Conservation (phyloP, 2,329 filamentous ascomycete species). For the Aschersonia sp. region DNA sequence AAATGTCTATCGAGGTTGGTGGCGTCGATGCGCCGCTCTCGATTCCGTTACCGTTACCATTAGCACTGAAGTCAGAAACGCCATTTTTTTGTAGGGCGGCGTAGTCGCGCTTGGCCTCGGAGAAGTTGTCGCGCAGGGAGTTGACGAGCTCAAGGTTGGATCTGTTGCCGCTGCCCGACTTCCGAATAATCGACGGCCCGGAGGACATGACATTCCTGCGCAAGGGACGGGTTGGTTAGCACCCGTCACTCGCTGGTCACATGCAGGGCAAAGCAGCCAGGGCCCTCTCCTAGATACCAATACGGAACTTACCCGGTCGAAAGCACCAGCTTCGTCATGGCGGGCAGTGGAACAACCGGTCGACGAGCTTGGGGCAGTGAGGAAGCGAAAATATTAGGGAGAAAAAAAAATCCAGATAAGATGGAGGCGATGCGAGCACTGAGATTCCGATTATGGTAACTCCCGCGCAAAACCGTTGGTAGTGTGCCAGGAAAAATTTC, state of each 20-base stretch:
- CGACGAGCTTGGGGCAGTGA: background rate
- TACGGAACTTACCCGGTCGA: conserved; percentile 61
- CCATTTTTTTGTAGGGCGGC: conserved; percentile 15
- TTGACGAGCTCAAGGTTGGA: conserved; percentile 90
- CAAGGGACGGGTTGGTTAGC: background rate
- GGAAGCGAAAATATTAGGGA: too few relatives aligned
- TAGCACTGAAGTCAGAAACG: conserved; percentile 11
- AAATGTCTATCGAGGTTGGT: conserved; percentile 28
- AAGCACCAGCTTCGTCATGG: conserved; percentile 65
- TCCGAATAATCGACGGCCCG: conserved; percentile 71
- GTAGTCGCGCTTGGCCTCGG: conserved; percentile 54
- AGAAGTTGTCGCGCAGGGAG: conserved; percentile 72
- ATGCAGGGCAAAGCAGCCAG: conserved; percentile 2
- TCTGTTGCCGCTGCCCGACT: conserved; percentile 53
- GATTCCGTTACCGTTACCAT: conserved; percentile 18
- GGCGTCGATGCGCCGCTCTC: conserved; percentile 12
- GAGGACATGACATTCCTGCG: conserved; percentile 71
- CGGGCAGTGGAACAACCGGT: conserved; percentile 5
- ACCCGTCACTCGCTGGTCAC: background rate
- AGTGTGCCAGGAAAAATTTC: too few relatives aligned
- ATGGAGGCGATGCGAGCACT: too few relatives aligned
- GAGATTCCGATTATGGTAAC: too few relatives aligned
- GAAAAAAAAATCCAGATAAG: too few relatives aligned
- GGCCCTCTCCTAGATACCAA: too few relatives aligned
- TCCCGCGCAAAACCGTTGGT: too few relatives aligned